Conservation (phyloP, 2,329 filamentous ascomycete species). For the Juglanconis oblonga region DNA sequence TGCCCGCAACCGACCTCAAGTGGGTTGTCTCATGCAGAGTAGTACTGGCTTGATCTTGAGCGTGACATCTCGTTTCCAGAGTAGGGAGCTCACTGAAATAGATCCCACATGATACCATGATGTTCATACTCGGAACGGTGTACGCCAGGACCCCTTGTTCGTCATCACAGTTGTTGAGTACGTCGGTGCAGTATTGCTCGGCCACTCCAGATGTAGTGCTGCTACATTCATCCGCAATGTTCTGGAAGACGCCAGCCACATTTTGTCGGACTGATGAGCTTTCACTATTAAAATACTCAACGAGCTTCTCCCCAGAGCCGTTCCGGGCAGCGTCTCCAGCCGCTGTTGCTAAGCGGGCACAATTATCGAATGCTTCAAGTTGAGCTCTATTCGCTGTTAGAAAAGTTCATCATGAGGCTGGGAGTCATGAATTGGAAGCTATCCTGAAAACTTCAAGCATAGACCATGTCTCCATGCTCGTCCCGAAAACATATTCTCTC, state of each 20-base stretch:
- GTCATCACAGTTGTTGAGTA: conserved; percentile 47
- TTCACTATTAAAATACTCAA: conserved; percentile 64
- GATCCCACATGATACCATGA: conserved; percentile 60
- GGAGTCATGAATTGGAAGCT: not conserved
- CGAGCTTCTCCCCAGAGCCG: conserved; percentile 46
- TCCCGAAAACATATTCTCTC: too few species aligned
- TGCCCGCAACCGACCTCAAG: conserved; percentile 54
- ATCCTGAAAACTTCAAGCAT: not conserved
- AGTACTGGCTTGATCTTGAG: conserved; percentile 64
- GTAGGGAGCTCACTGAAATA: conserved; percentile 55
- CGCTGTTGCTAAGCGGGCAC: conserved; percentile 48
- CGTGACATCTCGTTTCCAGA: conserved; percentile 52
- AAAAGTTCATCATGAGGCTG: not conserved
- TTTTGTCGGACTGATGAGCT: conserved; percentile 39
- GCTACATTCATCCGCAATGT: conserved; percentile 54
- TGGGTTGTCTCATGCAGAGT: conserved; percentile 66
- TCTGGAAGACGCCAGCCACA: conserved; percentile 49
- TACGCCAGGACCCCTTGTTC: conserved; percentile 53
- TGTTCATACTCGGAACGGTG: conserved; percentile 50
- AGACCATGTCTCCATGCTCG: not conserved
- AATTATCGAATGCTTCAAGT: conserved; percentile 50
- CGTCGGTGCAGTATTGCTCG: conserved; percentile 57
- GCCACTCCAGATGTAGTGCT: conserved; percentile 46
- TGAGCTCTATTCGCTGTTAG: conserved; percentile 32
- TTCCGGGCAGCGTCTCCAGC: conserved; percentile 51